Evolutionary conservation across 2,329 filamentous ascomycete species (phyloP).

Genomic region (Calycina marina): DNA sequence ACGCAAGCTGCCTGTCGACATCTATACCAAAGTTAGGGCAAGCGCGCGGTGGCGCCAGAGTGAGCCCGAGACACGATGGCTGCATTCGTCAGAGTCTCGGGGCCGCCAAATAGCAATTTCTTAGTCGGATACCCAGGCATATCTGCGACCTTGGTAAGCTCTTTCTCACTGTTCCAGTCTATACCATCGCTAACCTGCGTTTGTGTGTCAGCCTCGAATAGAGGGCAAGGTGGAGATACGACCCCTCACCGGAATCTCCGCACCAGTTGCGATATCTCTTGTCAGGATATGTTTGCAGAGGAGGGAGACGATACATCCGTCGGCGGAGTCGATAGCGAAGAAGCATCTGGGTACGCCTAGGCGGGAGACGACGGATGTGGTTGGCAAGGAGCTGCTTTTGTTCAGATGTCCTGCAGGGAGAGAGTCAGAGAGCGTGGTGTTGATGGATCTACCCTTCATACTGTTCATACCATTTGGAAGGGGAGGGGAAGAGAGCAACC

Average conservation of each 20-base stretch:
- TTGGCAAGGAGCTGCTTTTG: slow-evolving; percentile 88
- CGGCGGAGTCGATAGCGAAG: slow-evolving; percentile 86
- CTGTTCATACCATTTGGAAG: slow-evolving; percentile 93
- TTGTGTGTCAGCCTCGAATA: slow-evolving; percentile 63
- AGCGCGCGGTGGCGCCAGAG: slow-evolving; percentile 18
- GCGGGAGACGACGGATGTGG: slow-evolving; percentile 80
- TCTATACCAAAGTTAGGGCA: slow-evolving; percentile 16
- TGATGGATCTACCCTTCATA: slow-evolving; percentile 95
- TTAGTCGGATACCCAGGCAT: slow-evolving; percentile 96
- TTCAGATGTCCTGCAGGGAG: slow-evolving; percentile 75
- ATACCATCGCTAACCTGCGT: slow-evolving; percentile 9
- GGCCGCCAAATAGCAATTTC: slow-evolving; percentile 92
- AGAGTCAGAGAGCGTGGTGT: slow-evolving; percentile 76
- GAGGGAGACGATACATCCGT: slow-evolving; percentile 90
- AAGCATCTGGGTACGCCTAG: slow-evolving; percentile 81
- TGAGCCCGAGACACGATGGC: slow-evolving; percentile 36
- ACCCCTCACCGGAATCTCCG: slow-evolving; percentile 69
- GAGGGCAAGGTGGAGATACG: slow-evolving; percentile 97
- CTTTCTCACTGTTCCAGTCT: slow-evolving; percentile 4
- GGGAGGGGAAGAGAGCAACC: slow-evolving; percentile 76
- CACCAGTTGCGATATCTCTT: slow-evolving; percentile 79
- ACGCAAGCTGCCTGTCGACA: slow-evolving; percentile 12
- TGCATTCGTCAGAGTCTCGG: slow-evolving; percentile 88
- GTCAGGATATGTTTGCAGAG: slow-evolving; percentile 90
- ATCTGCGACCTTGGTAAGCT: slow-evolving; percentile 83